These are phyloP conservation scores for Dissophora globulifera DNA, from an alignment of 192 early-diverging fungal genomes.

Conservation along the genomic window DNA sequence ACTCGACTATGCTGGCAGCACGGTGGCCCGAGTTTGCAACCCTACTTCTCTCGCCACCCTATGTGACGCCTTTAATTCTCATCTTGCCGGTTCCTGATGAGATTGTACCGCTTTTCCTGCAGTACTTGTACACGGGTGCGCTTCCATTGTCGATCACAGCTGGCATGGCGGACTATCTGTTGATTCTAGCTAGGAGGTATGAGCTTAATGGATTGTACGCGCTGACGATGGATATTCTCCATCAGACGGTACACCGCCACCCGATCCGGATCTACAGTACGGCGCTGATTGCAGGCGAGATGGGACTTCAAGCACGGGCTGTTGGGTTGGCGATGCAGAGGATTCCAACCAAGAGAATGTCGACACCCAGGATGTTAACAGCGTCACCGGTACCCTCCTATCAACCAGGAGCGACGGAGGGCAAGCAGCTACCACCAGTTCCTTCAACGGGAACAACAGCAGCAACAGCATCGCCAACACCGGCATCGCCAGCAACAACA, in stretches of 20 bases:
- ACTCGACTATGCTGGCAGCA: slow-evolving; percentile 42
- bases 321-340: slow-evolving; percentile 33
- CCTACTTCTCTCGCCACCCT: slow-evolving; percentile 38
- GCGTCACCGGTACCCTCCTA: too few species aligned
- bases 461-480: too few species aligned
- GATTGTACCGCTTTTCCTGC: slow-evolving; percentile 29
- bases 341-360: too few species aligned
- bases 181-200: slow-evolving; percentile 40
- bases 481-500: too few species aligned
- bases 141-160: slow-evolving; percentile 14
- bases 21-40: slow-evolving; percentile 48
- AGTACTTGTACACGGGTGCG: slow-evolving; percentile 48
- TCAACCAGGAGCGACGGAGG: too few species aligned
- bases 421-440: neutral
- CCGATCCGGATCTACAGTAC: slow-evolving; percentile 39
- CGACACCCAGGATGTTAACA: too few species aligned
- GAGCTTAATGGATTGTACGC: slow-evolving; percentile 44
- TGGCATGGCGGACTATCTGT: slow-evolving; percentile 36
- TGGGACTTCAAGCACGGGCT: slow-evolving; percentile 44
- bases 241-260: slow-evolving; percentile 15
- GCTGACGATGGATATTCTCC: slow-evolving; percentile 29
- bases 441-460: neutral
- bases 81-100: slow-evolving; percentile 45
- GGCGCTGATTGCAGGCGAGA: slow-evolving; percentile 37
- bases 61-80: slow-evolving; percentile 43